Evolutionary conservation across 208 protist genomes (phyloP).

Genomic region (Crithidia expoeki): DNA sequence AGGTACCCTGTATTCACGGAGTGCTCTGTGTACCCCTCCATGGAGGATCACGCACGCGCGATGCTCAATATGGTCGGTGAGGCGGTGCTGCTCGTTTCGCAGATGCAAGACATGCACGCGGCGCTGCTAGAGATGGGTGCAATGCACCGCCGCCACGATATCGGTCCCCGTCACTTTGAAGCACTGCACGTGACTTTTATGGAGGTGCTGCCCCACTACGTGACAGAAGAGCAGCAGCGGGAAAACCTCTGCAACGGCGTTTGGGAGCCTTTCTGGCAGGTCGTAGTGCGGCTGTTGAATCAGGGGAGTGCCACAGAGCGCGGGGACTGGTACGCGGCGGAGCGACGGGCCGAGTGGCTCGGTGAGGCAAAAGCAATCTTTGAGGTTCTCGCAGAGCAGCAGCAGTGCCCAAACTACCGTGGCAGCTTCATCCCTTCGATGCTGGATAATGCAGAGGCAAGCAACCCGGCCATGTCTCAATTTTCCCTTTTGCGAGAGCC

Average conservation of each 20-base stretch:
- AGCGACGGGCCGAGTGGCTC: conserved; percentile 7
- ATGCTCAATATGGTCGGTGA: background rate
- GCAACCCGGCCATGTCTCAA: conserved; percentile 11
- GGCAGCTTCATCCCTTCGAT: conserved; percentile 5
- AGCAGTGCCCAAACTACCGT: background rate
- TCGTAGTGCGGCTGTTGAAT: conserved; percentile 2
- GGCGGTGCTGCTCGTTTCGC: conserved; percentile 4
- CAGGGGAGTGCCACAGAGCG: conserved; percentile 3
- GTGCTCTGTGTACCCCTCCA: background rate
- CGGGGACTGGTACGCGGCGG: conserved; percentile 13
- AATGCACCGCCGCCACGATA: conserved; percentile 16
- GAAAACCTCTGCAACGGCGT: background rate
- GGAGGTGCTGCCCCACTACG: background rate
- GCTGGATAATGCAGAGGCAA: conserved; percentile 12
- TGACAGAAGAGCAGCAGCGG: background rate
- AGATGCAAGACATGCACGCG: conserved; percentile 4
- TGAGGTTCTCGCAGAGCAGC: background rate
- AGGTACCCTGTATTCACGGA: background rate
- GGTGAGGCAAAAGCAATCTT: background rate
- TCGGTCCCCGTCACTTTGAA: conserved; percentile 13
- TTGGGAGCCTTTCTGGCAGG: conserved; percentile 6
- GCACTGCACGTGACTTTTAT: conserved; percentile 26
- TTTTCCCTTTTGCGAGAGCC: conserved; percentile 12
- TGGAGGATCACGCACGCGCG: background rate
- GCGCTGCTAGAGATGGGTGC: conserved; percentile 22